Percentiles rank a stretch among this genome's conserved stretches.
phyloP scores from a whole-genome alignment of 1,139 yeast genomes.

The Hyphopichia wangnamkhiaoensis region DNA sequence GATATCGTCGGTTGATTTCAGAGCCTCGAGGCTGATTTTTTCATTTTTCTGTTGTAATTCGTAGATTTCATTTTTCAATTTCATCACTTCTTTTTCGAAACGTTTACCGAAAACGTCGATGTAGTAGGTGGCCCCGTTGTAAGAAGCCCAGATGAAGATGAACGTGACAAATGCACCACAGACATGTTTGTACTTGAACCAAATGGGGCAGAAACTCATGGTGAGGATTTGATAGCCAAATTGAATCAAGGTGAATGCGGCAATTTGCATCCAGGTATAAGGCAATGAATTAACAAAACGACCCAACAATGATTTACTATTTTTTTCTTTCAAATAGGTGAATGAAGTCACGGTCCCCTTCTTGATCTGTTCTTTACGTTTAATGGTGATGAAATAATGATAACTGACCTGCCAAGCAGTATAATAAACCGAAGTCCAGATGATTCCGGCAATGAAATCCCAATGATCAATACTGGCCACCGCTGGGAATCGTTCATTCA shows the following conservation, averaged over 20 bases:
- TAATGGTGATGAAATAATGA: conserved; percentile 88
- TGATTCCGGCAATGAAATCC: conserved; percentile 70
- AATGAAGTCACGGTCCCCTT: conserved; percentile 88
- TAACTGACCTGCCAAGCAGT: conserved; percentile 89
- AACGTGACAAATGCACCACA: conserved; percentile 69
- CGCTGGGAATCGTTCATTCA: conserved; percentile 71
- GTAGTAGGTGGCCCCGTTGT: conserved; percentile 94
- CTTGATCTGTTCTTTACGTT: conserved; percentile 75
- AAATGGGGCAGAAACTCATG: conserved; percentile 85
- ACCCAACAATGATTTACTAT: conserved; percentile 68
- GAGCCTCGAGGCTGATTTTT: conserved; percentile 23
- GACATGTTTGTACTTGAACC: conserved; percentile 70
- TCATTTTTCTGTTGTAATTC: conserved; percentile 58
- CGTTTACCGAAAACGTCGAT: conserved; percentile 88
- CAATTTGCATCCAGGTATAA: conserved; percentile 75
- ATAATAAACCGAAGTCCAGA: conserved; percentile 82
- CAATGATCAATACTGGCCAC: conserved; percentile 67
- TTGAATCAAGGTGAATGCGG: conserved; percentile 85
- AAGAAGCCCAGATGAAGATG: conserved; percentile 77
- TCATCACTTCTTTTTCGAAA: conserved; percentile 77
- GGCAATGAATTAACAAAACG: conserved; percentile 79
- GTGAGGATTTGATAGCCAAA: conserved; percentile 85
- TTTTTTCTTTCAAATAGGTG: conserved; percentile 74
- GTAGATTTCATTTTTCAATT: conserved; percentile 67
- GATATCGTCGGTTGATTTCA: conserved; percentile 12